Evolutionary conservation across 495 filamentous ascomycete species (phyloP), one percentile per base, ranked within the genome.

Genomic region (Pseudomonodictys pantanalensis): DNA sequence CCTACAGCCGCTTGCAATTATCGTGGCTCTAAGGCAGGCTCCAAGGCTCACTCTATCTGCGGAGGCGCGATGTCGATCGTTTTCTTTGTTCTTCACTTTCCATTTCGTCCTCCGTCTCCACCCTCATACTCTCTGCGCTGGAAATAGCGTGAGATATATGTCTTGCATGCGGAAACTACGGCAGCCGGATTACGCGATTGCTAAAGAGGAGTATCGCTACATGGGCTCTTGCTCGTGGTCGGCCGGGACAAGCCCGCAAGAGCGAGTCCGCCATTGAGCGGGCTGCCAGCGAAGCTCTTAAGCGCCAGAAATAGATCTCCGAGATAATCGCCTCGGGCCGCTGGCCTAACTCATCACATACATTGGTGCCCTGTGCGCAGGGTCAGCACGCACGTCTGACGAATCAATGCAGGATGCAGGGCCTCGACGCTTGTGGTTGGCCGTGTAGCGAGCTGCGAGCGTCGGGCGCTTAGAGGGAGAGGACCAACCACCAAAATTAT

Each of bases 401-500:
- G 53, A 63, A 67, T 67, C 44, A 52, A 12, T 3, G 53, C 29
- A n/a, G 20, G 18, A 15, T 29, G 48, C 62, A 56, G 43, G 62
- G 22, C 26, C 50, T 15, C 20, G 20, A 22, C 45, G 24, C 32
- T 53, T 30, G 43, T 62, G 48, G 64, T 56, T 59, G 41, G 58
- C 54, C 43, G 39, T 58, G 63, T 51, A 56, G 63, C 50, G 54
- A 54, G 54, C 60, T 38, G 18, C 29, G 39, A 47, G 60, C 24
- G 22, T 28, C 57, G 63, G 62, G 64, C 64, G 64, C 64, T 67
- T 67, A 67, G 59, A 42, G 48, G 10, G 22, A 20, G 32, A 38
- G 25, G 33, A 33, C 48, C 58, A 62, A 62, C 47, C 58, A 66
- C 63, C 63, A 62, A 59, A 63, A 67, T 54, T 62, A 58, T 63